These are phyloP conservation scores for Cairneyella variabilis DNA, from an alignment of 495 filamentous ascomycete genomes.

Conservation along the genomic window DNA sequence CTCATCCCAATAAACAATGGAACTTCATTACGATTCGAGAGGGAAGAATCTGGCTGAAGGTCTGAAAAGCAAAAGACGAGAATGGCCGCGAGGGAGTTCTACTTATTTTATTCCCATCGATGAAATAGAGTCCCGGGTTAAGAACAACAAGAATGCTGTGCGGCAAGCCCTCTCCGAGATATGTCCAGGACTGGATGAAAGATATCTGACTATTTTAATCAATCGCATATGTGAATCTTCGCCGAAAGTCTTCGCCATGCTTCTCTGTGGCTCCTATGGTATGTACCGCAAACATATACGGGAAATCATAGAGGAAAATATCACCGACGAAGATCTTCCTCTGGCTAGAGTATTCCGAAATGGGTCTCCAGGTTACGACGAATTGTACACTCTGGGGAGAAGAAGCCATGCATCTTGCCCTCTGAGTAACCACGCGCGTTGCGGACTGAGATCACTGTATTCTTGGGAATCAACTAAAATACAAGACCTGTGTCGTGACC, in stretches of 20 bases:
- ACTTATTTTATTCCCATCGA: background rate
- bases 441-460: background rate
- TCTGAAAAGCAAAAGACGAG: background rate
- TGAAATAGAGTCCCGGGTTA: background rate
- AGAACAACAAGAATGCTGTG: background rate
- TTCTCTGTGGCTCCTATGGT: background rate
- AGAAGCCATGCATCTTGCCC: background rate
- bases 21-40: too few relatives aligned
- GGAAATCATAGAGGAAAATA: background rate
- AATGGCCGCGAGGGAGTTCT: background rate
- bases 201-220: background rate
- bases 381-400: background rate
- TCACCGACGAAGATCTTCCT: slow-evolving; percentile 4
- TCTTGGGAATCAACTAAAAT: background rate
- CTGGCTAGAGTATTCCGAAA: background rate
- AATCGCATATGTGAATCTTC: background rate
- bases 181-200: background rate
- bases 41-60: background rate
- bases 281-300: background rate
- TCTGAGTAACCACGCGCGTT: background rate
- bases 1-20: background rate
- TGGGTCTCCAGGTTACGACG: background rate
- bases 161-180: background rate
- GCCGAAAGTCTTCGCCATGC: background rate
- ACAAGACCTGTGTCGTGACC: background rate